Base-by-base conservation (phyloP, 805 yeast species). In the Lipomyces sp. region DNA sequence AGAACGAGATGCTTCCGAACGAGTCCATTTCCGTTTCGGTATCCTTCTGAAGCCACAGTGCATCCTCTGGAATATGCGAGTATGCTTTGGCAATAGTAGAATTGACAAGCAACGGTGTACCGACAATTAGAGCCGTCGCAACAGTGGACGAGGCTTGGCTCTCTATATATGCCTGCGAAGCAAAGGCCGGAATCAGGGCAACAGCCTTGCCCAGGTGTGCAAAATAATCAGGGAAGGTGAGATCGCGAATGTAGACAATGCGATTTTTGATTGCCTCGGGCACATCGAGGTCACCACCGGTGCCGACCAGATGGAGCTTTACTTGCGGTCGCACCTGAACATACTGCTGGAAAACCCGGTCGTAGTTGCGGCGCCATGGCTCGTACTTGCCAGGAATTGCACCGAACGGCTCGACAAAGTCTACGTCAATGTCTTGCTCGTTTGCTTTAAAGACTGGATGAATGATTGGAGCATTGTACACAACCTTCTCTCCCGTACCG, bases 1-100 rank as follows among this genome's bases (percentile, higher is more conserved):
- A 39, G 1, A 68, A 72, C 4, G 60, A 57, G 45, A 71, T 64
- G 65, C 77, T 64, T 67, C 77, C 70, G 63, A 73, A 61, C 65
- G 72, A 67, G 34, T 67, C 62, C 45, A 69, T 62, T 53, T 69
- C 71, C 5, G 65, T 30, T 53, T 69, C 71, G 51, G 55, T 62
- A 15, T 60, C 64, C 15, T 60, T 62, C 48, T 69, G 70, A 15
- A 63, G 51, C 71, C 71, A 69, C 50, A 69, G 51, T 13, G 65
- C 62, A 8, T 64, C 67, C 13, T 32, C 62, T 18, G 70, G 66
- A 50, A 69, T 62, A n/a, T 69, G 71, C 8, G 70, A 58, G 55
- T 69, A 63, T 4, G 71, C 71, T 30, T 57, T 24, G 24, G 59
- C 54, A 54, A 69, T 57, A 4, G 56, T 45, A 18, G 58, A 50